Base-by-base conservation (phyloP, 257 asterid species). In the Eustoma russellianum region DNA sequence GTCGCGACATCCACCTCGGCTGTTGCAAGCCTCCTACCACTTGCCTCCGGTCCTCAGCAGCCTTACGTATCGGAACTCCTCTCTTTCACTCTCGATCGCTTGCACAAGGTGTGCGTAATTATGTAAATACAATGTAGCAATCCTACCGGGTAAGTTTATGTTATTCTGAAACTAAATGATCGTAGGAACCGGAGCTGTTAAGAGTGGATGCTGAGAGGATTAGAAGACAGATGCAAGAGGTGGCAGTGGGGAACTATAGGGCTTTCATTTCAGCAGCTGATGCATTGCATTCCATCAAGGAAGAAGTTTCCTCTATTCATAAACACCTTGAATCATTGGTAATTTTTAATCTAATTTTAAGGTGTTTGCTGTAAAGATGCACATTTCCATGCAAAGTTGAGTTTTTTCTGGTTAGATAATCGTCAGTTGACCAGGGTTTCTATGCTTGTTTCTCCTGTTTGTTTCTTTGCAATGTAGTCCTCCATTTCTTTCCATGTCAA, bases 221-320 rank as follows among this genome's bases (percentile, higher is more conserved):
- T 62, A 87, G 80, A 79, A 74, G 96, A 71, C 98, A 91, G 86
- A 91, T 91, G 98, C 96, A 86, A 74, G 96, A 91, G 89, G 95
- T 91, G 74, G 95, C 98, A 33, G 96, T 87, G 67, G 94, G 85
- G 47, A 87, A 87, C 68, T 87, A 87, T 66, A 92, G 96, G 2
- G 94, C 95, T 9, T 87, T 91, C 65, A 80, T 91, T 62, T 83
- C 89, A 13, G 90, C 96, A 24, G 94, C 95, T 43, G 96, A 91
- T 69, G 98, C 98, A 7, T 55, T 91, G 81, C 83, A 74, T 57
- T 85, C 86, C 66, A 77, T 87, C 68, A 80, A 90, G 19, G 86
- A 78, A 56, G 95, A 91, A 76, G 93, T 91, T 74, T 69, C 94
- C 50, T 80, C 95, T 13, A 85, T 84, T 48, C 94, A 86, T 67